Conservation (phyloP, 306 rosid species). For the Ammopiptanthus mongolicus region DNA sequence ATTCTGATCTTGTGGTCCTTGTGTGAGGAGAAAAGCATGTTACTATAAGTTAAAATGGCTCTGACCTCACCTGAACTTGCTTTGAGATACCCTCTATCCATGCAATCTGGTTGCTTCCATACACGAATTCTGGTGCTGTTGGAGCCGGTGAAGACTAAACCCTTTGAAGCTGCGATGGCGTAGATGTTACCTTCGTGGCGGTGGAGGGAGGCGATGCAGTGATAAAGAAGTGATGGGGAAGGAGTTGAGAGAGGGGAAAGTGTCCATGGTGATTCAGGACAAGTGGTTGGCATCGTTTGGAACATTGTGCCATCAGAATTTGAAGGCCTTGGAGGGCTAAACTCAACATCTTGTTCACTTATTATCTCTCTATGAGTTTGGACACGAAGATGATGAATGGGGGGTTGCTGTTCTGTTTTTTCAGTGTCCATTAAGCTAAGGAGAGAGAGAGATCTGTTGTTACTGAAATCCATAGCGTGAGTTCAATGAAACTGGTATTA, state of each 20-base stretch:
- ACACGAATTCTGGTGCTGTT: slow-evolving; percentile 49
- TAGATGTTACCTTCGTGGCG: slow-evolving; percentile 67
- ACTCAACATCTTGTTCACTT: slow-evolving; percentile 36
- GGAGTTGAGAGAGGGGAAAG: slow-evolving; percentile 59
- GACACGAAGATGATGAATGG: slow-evolving; percentile 21
- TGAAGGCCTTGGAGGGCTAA: slow-evolving; percentile 31
- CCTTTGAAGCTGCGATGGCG: slow-evolving; percentile 49
- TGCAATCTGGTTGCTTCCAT: slow-evolving; percentile 64
- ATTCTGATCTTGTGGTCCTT: slow-evolving; percentile 55
- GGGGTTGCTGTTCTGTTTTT: slow-evolving; percentile 22
- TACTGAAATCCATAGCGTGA: slow-evolving; percentile 35
- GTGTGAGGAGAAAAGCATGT: slow-evolving; percentile 59
- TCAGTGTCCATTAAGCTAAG: slow-evolving; percentile 35
- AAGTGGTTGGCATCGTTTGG: slow-evolving; percentile 28
- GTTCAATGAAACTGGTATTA: not conserved
- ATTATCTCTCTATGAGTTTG: slow-evolving; percentile 28
- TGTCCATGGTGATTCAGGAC: slow-evolving; percentile 78
- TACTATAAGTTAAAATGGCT: slow-evolving; percentile 37
- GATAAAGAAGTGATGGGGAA: slow-evolving; percentile 57
- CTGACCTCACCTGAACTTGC: slow-evolving; percentile 42
- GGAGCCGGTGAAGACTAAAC: slow-evolving; percentile 56
- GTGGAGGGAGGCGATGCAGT: slow-evolving; percentile 66
- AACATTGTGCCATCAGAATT: slow-evolving; percentile 19
- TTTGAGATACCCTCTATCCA: slow-evolving; percentile 47
- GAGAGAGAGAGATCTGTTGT: slow-evolving; percentile 34